These are phyloP conservation scores for Nakazawaea wyomingensis DNA, from an alignment of 805 yeast species.

Conservation along the genomic window DNA sequence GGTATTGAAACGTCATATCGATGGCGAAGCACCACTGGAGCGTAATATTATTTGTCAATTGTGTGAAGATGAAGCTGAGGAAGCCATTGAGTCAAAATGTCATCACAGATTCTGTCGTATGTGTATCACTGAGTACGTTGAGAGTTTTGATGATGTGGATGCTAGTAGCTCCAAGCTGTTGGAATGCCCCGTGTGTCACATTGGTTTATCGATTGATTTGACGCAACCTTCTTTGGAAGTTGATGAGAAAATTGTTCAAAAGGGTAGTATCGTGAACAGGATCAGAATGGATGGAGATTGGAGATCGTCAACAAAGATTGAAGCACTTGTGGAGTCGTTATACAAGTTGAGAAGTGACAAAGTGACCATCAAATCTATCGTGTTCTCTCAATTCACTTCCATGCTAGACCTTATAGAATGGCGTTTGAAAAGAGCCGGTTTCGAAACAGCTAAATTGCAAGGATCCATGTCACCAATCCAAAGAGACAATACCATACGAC, in stretches of 20 bases:
- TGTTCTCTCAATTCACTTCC: slow-evolving; percentile 93
- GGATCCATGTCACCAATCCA: slow-evolving; percentile 98
- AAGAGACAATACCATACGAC: slow-evolving; percentile 83
- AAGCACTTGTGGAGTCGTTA: slow-evolving; percentile 90
- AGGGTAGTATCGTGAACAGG: slow-evolving; percentile 77
- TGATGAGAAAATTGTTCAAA: slow-evolving; percentile 49
- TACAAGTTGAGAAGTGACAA: slow-evolving; percentile 81
- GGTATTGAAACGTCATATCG: slow-evolving; percentile 66
- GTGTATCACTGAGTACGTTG: slow-evolving; percentile 87
- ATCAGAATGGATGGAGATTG: slow-evolving; percentile 84
- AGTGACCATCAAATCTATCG: slow-evolving; percentile 90
- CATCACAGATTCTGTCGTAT: slow-evolving; percentile 91
- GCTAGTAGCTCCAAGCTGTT: slow-evolving; percentile 37
- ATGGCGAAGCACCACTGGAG: slow-evolving; percentile 26
- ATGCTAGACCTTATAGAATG: slow-evolving; percentile 96
- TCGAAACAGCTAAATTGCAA: slow-evolving; percentile 87
- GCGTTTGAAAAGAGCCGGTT: slow-evolving; percentile 93
- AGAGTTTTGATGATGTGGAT: slow-evolving; percentile 60
- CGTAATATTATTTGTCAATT: slow-evolving; percentile 71
- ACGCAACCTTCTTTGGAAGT: slow-evolving; percentile 81
- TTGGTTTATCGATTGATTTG: slow-evolving; percentile 84
- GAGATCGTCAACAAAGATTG: slow-evolving; percentile 95
- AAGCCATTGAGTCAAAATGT: slow-evolving; percentile 91
- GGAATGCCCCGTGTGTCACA: slow-evolving; percentile 95
- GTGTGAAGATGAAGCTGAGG: slow-evolving; percentile 98